Evolutionary conservation across 2,329 filamentous ascomycete species (phyloP).

Genomic region (Madurella mycetomatis): DNA sequence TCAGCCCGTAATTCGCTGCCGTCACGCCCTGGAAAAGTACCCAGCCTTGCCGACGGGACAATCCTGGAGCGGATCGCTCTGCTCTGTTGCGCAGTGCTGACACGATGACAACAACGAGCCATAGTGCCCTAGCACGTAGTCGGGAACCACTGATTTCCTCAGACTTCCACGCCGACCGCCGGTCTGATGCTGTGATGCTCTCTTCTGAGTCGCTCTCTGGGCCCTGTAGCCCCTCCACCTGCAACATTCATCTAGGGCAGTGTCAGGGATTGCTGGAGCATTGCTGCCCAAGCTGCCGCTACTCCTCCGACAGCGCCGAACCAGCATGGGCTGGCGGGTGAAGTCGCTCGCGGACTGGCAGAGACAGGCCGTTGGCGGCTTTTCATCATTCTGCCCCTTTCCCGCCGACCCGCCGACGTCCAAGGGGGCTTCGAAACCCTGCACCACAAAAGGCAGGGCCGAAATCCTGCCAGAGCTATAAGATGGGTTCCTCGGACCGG

Average conservation of each 20-base stretch:
- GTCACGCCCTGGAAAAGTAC: slow-evolving; percentile 5
- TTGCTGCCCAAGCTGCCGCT: slow-evolving; percentile 41
- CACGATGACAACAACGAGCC: slow-evolving; percentile 20
- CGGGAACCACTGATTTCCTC: slow-evolving; percentile 24
- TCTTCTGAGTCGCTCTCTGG: slow-evolving; percentile 24
- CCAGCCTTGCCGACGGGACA: slow-evolving; percentile 23
- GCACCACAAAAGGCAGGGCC: slow-evolving; percentile 11
- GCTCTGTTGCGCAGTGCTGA: slow-evolving; percentile 22
- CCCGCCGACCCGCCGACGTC: slow-evolving; percentile 20
- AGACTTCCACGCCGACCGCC: slow-evolving; percentile 27
- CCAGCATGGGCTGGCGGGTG: slow-evolving; percentile 33
- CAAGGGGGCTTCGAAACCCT: slow-evolving; percentile 12
- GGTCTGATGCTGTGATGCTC: slow-evolving; percentile 28
- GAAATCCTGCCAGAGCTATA: slow-evolving; percentile 22
- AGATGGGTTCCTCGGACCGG: slow-evolving; percentile 19
- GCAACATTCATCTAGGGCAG: slow-evolving; percentile 24
- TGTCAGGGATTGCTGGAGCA: slow-evolving; percentile 34
- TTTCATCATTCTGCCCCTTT: slow-evolving; percentile 21
- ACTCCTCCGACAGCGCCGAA: slow-evolving; percentile 25
- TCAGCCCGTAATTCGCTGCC: slow-evolving; percentile 23
- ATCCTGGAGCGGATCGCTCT: slow-evolving; percentile 25
- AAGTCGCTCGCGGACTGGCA: slow-evolving; percentile 12
- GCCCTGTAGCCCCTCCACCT: slow-evolving; percentile 5
- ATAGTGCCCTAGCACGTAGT: slow-evolving; percentile 28
- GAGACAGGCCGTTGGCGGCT: slow-evolving; percentile 12